These are phyloP conservation scores for Pythium diclinum DNA, from an alignment of 352 stramenopile genomes.

Conservation along the genomic window DNA sequence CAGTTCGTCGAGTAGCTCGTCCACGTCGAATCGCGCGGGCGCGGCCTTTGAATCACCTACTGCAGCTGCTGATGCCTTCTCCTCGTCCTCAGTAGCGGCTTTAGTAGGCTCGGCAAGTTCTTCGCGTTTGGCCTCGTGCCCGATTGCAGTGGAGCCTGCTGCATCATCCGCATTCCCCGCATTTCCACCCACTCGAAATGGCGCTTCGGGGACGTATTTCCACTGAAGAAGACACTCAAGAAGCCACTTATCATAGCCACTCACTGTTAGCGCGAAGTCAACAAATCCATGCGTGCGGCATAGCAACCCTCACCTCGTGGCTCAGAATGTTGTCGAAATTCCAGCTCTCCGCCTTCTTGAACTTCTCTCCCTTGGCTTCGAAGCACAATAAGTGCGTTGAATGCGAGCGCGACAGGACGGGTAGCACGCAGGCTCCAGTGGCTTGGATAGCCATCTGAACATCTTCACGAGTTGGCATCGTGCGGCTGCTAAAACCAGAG, in stretches of 20 bases:
- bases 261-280: slow-evolving; percentile 1
- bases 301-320: slow-evolving; percentile 54
- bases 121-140: neutral
- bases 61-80: neutral
- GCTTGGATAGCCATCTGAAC: slow-evolving; percentile 82
- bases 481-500: slow-evolving; percentile 77
- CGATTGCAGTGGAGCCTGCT: neutral
- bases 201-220: slow-evolving; percentile 55
- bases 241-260: slow-evolving; percentile 50
- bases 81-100: neutral
- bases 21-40: slow-evolving; percentile 30
- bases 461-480: slow-evolving; percentile 72
- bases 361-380: slow-evolving; percentile 80
- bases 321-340: slow-evolving; percentile 75
- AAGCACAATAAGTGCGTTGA: slow-evolving; percentile 81
- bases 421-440: slow-evolving; percentile 80
- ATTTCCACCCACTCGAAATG: slow-evolving; percentile 29
- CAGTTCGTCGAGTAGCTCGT: slow-evolving; percentile 31
- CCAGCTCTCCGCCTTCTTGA: slow-evolving; percentile 82
- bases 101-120: neutral
- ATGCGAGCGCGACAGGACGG: slow-evolving; percentile 75
- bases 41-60: slow-evolving; percentile 2
- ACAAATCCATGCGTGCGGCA: neutral
- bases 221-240: slow-evolving; percentile 67
- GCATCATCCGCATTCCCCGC: neutral